Percentiles rank a stretch among this genome's conserved stretches.
Conservation (phyloP, 352 stramenopile genomes). For the Saprolegnia diclina region DNA sequence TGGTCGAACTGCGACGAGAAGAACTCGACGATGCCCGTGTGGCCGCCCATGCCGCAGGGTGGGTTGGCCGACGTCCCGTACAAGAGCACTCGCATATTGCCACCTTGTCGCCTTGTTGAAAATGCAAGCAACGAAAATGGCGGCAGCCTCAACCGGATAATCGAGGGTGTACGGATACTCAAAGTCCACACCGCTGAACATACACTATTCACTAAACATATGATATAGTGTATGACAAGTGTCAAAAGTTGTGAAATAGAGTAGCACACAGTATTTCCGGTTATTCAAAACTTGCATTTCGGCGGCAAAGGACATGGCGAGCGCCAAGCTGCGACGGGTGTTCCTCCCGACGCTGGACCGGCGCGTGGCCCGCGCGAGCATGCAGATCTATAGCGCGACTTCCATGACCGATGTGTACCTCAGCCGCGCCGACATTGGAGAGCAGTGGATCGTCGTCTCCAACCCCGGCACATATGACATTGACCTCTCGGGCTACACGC, state of each 20-base stretch:
- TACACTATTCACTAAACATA: no score
- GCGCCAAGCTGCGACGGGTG: slow-evolving; percentile 55
- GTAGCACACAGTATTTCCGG: neutral
- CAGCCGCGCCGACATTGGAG: slow-evolving; percentile 53
- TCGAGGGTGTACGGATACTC: neutral
- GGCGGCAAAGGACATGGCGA: slow-evolving; percentile 40
- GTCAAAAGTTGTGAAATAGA: no score
- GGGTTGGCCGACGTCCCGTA: slow-evolving; percentile 85
- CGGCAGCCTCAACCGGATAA: neutral
- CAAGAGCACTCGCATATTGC: slow-evolving; percentile 47
- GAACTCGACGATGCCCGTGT: slow-evolving; percentile 75
- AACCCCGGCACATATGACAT: slow-evolving; percentile 65
- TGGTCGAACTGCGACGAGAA: slow-evolving; percentile 55
- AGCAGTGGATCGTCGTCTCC: slow-evolving; percentile 80
- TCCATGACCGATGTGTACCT: slow-evolving; percentile 86
- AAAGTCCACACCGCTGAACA: neutral
- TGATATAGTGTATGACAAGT: no score
- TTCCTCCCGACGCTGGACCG: slow-evolving; percentile 55
- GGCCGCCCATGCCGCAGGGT: slow-evolving; percentile 53
- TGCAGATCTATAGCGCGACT: slow-evolving; percentile 81
- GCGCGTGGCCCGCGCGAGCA: slow-evolving; percentile 59
- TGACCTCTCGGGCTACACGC: slow-evolving; percentile 60
- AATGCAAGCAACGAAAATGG: no score
- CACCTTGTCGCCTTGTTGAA: no score
- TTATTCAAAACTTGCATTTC: neutral